Evolutionary conservation across 208 protist species (phyloP), one percentile per base, ranked within the genome.

Genomic region (Wallacemonas collosoma): DNA sequence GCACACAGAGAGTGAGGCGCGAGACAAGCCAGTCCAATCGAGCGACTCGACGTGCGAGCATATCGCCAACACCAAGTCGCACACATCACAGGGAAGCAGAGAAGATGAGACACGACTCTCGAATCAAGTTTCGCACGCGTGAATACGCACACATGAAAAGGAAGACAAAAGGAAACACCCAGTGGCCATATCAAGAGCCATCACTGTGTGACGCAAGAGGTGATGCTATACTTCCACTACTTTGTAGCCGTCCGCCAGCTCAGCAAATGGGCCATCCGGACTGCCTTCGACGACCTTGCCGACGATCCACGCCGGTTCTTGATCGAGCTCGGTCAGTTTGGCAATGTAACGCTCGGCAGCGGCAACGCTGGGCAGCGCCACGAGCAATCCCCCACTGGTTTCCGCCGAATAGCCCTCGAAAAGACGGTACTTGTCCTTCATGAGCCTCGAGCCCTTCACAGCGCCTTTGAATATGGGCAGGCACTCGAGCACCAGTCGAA

Each of bases 351-450:
- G 51, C 57, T 94, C 71, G 3, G 97, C 98, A 14, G 75, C 74
- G 7, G 61, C 71, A 7, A 36, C 8, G 69, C 51, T 78, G 0
- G 82, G 64, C 36, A 99, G 72, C 44, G 87, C 87, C 14, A 98
- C 86, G 1, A 99, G 80, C 26, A 99, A 75, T 4, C 98, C 98
- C 40, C 98, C 98, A 57, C 95, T 98, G 0, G 98, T 99, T 72
- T 99, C 96, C 0, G 97, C 95, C 5, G 92, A 94, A 62, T 91
- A 89, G 17, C 97, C 98, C 48, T 91, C 73, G 40, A 97, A 81
- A 15, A 99, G 77, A 14, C 92, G 85, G 82, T 95, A 98, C 62
- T 91, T 92, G 56, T 97, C 84, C 3, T 81, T 68, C 62, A 95
- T 90, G 26, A 95, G 86, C 36, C 70, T 68, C 11, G 95, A 90